Evolutionary conservation across 306 rosid genomes (phyloP), one percentile per base, ranked within the genome.

Genomic region (Glycine latifolia): DNA sequence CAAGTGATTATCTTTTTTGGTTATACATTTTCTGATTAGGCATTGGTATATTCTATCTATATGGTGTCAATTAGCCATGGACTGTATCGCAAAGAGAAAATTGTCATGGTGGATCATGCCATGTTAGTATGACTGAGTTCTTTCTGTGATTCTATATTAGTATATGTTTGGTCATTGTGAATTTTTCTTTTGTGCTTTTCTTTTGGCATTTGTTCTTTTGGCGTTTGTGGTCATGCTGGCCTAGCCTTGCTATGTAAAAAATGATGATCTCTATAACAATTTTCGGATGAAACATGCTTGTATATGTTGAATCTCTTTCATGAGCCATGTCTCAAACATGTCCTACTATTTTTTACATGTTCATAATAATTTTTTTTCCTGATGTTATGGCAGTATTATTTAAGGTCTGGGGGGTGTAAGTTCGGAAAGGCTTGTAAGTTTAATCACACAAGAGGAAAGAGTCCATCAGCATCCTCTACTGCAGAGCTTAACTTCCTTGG

Each of bases 321-420:
- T 47, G 1, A 53, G 52, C 46, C 46, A 39, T 56, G 5, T 67
- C 71, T 68, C 75, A 26, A 53, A 52, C 33, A 46, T 53, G 31
- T 55, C 60, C 14, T 33, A n/a, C 48, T 66, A 62, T 84, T 71
- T 71, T 13, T 73, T 81, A 48, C 56, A 58, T 53, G 79, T 79
- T 85, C 47, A 31, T 85, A 72, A 63, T 78, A 16, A 47, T 70
- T 9, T 69, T 14, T 69, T 69, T 83, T 81, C 39, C 71, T 78
- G 90, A 81, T 86, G 77, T 80, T 80, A 62, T 85, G 88, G 74
- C 93, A 95, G 99, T 95, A 82, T 82, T 89, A 93, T 84, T 84
- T 84, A 78, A 91, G 87, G 76, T 88, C 94, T 6, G 99, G 98
- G 17, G 99, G 99, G 15, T 93, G 99, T 56, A 91, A 91, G 87